These are phyloP conservation scores for Candida tropicalis DNA, from an alignment of 1,139 yeast genomes.

Conservation along the genomic window DNA sequence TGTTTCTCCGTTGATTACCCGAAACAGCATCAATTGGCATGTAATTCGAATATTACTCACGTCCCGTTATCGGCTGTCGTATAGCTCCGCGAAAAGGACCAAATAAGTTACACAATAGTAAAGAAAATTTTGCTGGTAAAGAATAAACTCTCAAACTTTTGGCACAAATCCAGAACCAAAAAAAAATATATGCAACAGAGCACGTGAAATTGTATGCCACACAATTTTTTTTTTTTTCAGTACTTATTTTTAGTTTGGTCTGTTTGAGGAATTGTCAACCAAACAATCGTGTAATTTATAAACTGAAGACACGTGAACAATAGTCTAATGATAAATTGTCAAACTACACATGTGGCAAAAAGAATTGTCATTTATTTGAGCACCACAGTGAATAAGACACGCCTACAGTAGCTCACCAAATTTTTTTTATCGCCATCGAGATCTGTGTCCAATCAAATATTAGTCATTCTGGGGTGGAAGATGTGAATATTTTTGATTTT, in stretches of 20 bases:
- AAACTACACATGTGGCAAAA: too few species aligned
- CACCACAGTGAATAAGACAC: too few species aligned
- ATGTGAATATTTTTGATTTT: background rate
- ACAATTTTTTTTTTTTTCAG: background rate
- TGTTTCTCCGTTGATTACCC: background rate
- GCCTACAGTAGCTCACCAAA: too few species aligned
- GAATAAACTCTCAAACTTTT: background rate
- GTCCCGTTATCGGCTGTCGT: background rate
- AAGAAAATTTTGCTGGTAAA: background rate
- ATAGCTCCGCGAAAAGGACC: too few species aligned
- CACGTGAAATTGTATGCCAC: slow-evolving; percentile 9
- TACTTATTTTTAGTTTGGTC: background rate
- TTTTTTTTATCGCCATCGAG: too few species aligned
- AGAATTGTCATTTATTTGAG: too few species aligned
- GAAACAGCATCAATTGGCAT: background rate
- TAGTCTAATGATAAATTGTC: too few species aligned
- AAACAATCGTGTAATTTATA: background rate
- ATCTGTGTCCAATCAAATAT: background rate
- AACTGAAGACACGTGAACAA: background rate
- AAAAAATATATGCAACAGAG: slow-evolving; percentile 3
- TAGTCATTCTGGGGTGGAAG: background rate
- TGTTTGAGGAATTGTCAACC: too few species aligned
- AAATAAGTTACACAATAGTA: background rate
- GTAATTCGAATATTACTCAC: background rate
- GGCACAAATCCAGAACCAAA: background rate